Conservation (phyloP, 108 stramenopile genomes). For the Nitzschia putrida region DNA sequence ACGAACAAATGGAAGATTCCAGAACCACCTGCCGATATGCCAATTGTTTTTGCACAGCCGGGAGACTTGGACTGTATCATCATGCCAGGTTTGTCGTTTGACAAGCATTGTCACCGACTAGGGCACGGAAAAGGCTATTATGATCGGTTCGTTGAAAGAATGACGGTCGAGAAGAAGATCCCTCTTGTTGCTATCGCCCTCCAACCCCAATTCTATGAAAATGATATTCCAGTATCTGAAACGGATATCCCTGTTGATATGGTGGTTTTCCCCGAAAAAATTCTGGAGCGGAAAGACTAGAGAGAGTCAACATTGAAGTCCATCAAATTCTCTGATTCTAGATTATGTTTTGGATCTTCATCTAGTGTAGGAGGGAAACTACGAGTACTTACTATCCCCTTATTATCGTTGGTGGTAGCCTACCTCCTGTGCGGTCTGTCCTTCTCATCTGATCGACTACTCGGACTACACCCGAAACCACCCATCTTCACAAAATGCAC, state of each 20-base stretch:
- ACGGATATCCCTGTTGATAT: constrained; percentile 76
- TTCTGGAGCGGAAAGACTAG: too few species aligned
- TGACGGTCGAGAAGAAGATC: constrained; percentile 41
- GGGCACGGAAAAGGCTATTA: constrained; percentile 94
- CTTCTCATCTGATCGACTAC: background rate
- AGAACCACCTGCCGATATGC: constrained; percentile 71
- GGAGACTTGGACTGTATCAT: constrained; percentile 83
- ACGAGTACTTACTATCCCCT: too few species aligned
- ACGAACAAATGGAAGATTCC: constrained; percentile 89
- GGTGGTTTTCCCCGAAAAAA: constrained; percentile 47
- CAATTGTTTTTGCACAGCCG: constrained; percentile 54
- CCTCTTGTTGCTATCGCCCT: constrained; percentile 77
- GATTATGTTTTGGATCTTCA: too few species aligned
- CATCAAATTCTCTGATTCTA: too few species aligned
- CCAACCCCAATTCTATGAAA: constrained; percentile 52
- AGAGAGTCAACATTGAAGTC: too few species aligned
- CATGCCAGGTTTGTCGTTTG: constrained; percentile 88
- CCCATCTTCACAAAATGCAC: background rate
- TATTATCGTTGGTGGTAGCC: too few species aligned
- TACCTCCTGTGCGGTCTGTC: background rate
- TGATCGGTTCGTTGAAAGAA: constrained; percentile 83
- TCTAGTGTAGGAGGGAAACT: too few species aligned
- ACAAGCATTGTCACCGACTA: constrained; percentile 59
- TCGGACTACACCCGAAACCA: background rate
- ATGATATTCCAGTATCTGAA: constrained; percentile 53